Evolutionary conservation across 306 rosid species (phyloP).

Genomic region (Trifolium pratense): DNA sequence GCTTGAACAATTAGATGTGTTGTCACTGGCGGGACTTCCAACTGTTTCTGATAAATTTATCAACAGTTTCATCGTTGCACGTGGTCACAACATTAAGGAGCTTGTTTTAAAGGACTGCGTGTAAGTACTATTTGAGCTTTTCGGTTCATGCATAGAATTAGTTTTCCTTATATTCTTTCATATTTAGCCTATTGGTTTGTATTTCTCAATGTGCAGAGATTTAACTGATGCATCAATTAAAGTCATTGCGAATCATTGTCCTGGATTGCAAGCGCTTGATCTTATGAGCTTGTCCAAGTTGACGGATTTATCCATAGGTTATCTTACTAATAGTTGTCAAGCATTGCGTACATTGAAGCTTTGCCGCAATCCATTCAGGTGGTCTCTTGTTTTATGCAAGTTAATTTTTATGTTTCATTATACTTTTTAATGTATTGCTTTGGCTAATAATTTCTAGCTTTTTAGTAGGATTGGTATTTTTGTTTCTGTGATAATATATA

Average conservation of each 20-base stretch:
- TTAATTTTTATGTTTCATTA: not conserved
- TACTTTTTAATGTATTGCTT: not conserved
- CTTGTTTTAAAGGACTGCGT: constrained; percentile 72
- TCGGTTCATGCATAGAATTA: constrained; percentile 13
- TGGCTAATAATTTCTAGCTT: constrained; percentile 13
- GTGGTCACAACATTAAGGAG: constrained; percentile 74
- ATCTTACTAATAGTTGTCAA: constrained; percentile 70
- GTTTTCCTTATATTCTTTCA: constrained; percentile 19
- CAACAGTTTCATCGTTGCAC: constrained; percentile 43
- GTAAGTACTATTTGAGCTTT: constrained; percentile 46
- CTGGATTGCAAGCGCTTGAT: constrained; percentile 60
- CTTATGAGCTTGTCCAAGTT: constrained; percentile 59
- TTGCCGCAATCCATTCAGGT: constrained; percentile 77
- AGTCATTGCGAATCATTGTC: constrained; percentile 68
- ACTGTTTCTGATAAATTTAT: constrained; percentile 61
- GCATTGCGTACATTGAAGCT: constrained; percentile 64
- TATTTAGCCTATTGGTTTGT: constrained; percentile 32
- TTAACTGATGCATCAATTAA: constrained; percentile 73
- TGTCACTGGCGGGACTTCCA: constrained; percentile 72
- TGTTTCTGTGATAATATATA: constrained; percentile 11
- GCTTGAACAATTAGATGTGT: constrained; percentile 66
- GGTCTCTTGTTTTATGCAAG: constrained; percentile 4
- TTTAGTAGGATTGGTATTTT: constrained; percentile 13
- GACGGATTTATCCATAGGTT: constrained; percentile 63
- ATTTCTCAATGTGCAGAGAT: constrained; percentile 58